phyloP scores from a whole-genome alignment of 495 filamentous ascomycete genomes.

The Aspergillus bridgeri region DNA sequence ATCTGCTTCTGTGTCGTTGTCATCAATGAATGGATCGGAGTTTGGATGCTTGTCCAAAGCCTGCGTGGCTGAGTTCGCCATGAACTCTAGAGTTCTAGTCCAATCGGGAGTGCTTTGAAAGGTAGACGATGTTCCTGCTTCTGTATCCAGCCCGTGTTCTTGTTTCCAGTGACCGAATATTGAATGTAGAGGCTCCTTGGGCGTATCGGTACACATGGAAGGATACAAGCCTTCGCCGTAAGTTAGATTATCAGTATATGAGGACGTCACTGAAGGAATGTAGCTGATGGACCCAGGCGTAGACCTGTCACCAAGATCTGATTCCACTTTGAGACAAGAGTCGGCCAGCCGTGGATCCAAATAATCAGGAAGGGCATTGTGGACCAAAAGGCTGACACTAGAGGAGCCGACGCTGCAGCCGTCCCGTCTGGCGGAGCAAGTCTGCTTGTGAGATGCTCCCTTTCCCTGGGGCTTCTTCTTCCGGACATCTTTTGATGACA shows the following conservation, averaged over 20 bases:
- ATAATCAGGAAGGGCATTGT: slow-evolving; percentile 17
- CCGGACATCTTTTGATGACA: slow-evolving; percentile 68
- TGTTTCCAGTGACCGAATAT: slow-evolving; percentile 14
- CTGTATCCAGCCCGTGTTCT: slow-evolving; percentile 6
- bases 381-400: slow-evolving; percentile 3
- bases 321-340: slow-evolving; percentile 9
- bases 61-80: background rate
- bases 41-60: slow-evolving; percentile 1
- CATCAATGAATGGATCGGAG: slow-evolving; percentile 23
- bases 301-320: slow-evolving; percentile 1
- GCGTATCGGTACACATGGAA: background rate
- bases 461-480: slow-evolving; percentile 34
- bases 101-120: slow-evolving; percentile 24
- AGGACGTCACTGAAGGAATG: slow-evolving; percentile 3
- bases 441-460: slow-evolving; percentile 4
- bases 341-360: slow-evolving; percentile 36
- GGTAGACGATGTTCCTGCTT: slow-evolving; percentile 9
- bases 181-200: background rate
- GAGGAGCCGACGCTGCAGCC: background rate
- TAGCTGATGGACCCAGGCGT: background rate
- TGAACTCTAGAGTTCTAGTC: slow-evolving; percentile 2
- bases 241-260: background rate
- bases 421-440: slow-evolving; percentile 4
- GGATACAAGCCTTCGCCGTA: background rate
- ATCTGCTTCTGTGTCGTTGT: slow-evolving; percentile 17